phyloP scores from a whole-genome alignment of 306 rosid genomes.

The Abrus pulchellus region DNA sequence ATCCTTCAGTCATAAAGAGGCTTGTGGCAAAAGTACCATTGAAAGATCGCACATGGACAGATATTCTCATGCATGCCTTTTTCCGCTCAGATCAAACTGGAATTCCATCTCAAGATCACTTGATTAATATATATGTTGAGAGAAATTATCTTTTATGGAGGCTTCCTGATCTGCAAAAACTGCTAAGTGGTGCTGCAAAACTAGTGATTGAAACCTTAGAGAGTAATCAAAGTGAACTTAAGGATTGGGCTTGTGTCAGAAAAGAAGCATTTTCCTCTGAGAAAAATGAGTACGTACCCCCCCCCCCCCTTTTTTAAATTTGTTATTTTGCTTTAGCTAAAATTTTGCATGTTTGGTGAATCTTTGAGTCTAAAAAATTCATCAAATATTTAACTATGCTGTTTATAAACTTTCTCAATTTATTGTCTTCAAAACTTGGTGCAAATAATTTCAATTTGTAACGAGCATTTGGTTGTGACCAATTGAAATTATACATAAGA shows the following conservation, averaged over 20 bases:
- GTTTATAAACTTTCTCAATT: conserved; percentile 22
- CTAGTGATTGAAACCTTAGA: conserved; percentile 71
- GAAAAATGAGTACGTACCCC: conserved; percentile 85
- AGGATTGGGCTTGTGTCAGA: conserved; percentile 94
- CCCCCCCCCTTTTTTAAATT: neutral
- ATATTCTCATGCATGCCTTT: conserved; percentile 65
- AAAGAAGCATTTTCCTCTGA: conserved; percentile 89
- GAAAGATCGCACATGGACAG: conserved; percentile 84
- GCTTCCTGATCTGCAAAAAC: conserved; percentile 87
- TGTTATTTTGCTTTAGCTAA: conserved; percentile 29
- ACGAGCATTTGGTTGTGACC: neutral
- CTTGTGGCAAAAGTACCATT: conserved; percentile 87
- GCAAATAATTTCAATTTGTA: conserved; percentile 35
- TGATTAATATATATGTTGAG: conserved; percentile 83
- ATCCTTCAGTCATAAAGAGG: conserved; percentile 83
- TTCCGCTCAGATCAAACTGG: conserved; percentile 78
- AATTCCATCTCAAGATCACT: conserved; percentile 83
- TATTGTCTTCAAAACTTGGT: conserved; percentile 20
- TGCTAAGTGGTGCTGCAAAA: conserved; percentile 75
- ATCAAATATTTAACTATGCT: conserved; percentile 10
- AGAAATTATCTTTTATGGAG: conserved; percentile 91
- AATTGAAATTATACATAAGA: conserved; percentile 7
- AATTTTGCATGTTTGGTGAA: conserved; percentile 9
- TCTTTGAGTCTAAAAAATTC: conserved; percentile 18
- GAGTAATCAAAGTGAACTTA: conserved; percentile 63